phyloP scores from a whole-genome alignment of 495 filamentous ascomycete species.

The Annulohypoxylon moriforme region DNA sequence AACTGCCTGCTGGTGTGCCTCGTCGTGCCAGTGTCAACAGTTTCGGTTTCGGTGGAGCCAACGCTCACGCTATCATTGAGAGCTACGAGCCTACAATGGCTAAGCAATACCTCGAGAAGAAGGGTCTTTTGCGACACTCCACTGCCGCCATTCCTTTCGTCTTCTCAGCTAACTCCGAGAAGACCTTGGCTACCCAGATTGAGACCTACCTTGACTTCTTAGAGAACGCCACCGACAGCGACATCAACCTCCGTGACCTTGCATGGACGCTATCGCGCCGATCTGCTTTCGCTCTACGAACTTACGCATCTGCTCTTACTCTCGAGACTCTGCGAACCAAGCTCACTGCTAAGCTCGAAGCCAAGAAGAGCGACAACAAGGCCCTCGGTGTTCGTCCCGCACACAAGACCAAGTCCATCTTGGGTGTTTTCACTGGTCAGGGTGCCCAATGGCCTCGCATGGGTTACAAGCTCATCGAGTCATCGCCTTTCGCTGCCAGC shows the following conservation, averaged over 20 bases:
- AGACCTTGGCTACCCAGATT: not conserved
- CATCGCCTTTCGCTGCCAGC: not conserved
- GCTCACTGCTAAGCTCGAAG: constrained; percentile 14
- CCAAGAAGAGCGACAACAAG: constrained; percentile 10
- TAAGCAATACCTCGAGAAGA: constrained; percentile 6
- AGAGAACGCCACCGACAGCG: constrained; percentile 5
- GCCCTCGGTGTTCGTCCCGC: constrained; percentile 10
- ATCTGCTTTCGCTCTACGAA: constrained; percentile 13
- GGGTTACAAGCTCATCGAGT: constrained; percentile 13
- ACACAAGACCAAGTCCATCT: constrained; percentile 12
- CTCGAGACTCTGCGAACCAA: constrained; percentile 1
- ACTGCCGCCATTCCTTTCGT: constrained; percentile 2
- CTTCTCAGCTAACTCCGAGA: constrained; percentile 11
- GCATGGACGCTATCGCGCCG: constrained; percentile 13
- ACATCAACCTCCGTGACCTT: constrained; percentile 14
- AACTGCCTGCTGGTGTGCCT: constrained; percentile 5
- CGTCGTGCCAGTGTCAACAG: constrained; percentile 51
- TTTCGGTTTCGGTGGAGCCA: constrained; percentile 64
- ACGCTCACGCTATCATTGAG: constrained; percentile 62
- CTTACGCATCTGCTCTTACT: constrained; percentile 9
- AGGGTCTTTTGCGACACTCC: not conserved
- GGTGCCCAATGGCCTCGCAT: constrained; percentile 45
- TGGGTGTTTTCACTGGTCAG: constrained; percentile 47
- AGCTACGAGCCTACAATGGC: constrained; percentile 7
- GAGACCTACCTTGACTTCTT: constrained; percentile 1